These are phyloP conservation scores for Sisymbrium irio DNA, from an alignment of 345 rosid species.

Conservation along the genomic window DNA sequence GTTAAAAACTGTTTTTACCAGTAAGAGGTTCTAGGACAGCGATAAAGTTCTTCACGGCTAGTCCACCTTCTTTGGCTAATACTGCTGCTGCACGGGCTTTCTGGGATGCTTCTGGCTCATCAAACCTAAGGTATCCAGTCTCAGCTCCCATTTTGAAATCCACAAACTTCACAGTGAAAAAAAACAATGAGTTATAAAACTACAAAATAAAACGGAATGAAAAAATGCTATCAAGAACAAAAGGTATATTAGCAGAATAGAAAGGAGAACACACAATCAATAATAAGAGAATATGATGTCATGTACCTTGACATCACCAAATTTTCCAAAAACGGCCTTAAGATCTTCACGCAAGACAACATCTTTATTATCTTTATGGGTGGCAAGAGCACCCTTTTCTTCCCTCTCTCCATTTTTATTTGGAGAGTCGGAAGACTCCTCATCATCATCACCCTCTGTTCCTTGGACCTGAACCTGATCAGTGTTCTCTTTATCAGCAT, in stretches of 20 bases:
- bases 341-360: constrained; percentile 92
- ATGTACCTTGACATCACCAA: constrained; percentile 82
- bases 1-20: constrained; percentile 46
- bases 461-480: constrained; percentile 43
- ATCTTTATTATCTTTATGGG: constrained; percentile 53
- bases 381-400: constrained; percentile 45
- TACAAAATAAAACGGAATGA: neutral
- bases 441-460: constrained; percentile 39
- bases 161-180: constrained; percentile 48
- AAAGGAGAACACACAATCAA: neutral
- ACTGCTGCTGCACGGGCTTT: constrained; percentile 97
- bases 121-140: constrained; percentile 78
- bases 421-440: constrained; percentile 46
- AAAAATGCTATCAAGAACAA: neutral
- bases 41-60: constrained; percentile 69
- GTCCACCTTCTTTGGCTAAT: constrained; percentile 77
- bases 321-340: constrained; percentile 62
- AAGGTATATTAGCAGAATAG: neutral
- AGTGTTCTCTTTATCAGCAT: constrained; percentile 34
- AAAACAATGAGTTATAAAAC: neutral
- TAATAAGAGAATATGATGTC: neutral
- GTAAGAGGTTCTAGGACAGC: constrained; percentile 81
- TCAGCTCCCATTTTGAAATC: constrained; percentile 87
- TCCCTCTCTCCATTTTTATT: constrained; percentile 43
- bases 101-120: constrained; percentile 83